phyloP scores from a whole-genome alignment of 179 eudicot genomes.

The Beta corolliflora region DNA sequence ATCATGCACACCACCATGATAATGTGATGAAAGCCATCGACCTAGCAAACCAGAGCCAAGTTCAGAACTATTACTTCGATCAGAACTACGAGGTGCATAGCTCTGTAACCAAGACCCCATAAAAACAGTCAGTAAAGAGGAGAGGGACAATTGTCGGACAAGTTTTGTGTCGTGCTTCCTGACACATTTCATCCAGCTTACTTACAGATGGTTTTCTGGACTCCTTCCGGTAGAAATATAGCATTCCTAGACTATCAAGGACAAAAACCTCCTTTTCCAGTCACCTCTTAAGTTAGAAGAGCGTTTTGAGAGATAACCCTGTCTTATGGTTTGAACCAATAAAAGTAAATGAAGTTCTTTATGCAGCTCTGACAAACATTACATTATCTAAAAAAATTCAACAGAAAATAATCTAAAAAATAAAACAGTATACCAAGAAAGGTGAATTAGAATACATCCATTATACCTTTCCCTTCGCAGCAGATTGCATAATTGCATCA shows the following conservation, averaged over 20 bases:
- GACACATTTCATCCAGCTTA: conserved; percentile 17
- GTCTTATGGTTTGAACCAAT: conserved; percentile 96
- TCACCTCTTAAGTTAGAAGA: conserved; percentile 99
- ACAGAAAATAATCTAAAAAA: neutral
- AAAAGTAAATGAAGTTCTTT: conserved; percentile 15
- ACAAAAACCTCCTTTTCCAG: conserved; percentile 99
- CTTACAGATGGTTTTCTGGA: conserved; percentile 90
- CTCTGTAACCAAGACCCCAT: conserved; percentile 43
- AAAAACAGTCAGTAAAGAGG: conserved; percentile 15
- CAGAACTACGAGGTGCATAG: conserved; percentile 77
- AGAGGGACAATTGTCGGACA: neutral
- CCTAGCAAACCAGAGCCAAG: conserved; percentile 94
- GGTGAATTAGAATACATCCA: neutral
- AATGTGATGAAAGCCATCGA: conserved; percentile 98
- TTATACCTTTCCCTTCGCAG: conserved; percentile 84
- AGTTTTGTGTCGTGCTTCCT: neutral
- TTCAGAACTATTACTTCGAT: conserved; percentile 97
- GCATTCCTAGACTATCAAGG: conserved; percentile 97
- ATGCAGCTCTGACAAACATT: too few species aligned
- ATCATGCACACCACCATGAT: conserved; percentile 96
- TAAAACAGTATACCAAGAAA: neutral
- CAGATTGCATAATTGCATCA: conserved; percentile 96
- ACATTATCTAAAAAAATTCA: too few species aligned
- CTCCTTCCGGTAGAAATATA: conserved; percentile 90
- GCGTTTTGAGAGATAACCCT: conserved; percentile 97